Conservation (phyloP, 2,329 filamentous ascomycete genomes). For the Ophiostoma quercus region DNA sequence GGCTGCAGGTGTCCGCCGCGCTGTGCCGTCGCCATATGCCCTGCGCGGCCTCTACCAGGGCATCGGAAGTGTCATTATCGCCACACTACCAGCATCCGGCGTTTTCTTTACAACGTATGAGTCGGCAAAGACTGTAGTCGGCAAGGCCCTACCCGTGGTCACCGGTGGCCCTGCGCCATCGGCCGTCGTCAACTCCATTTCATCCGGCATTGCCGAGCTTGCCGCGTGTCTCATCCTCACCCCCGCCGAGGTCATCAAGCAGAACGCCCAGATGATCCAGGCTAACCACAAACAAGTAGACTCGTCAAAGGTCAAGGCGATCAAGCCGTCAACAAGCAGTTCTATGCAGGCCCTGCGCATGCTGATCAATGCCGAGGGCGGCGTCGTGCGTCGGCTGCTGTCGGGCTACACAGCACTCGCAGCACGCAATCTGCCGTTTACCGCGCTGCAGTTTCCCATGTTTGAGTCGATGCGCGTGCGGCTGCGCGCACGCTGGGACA, state of each 20-base stretch:
- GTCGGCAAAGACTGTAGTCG: constrained; percentile 61
- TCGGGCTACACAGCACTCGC: constrained; percentile 75
- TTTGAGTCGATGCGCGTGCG: constrained; percentile 65
- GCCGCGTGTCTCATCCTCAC: constrained; percentile 83
- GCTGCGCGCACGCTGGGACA: constrained; percentile 41
- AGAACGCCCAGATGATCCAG: constrained; percentile 81
- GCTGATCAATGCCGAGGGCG: constrained; percentile 43
- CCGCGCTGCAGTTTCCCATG: constrained; percentile 80
- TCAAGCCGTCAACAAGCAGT: constrained; percentile 31
- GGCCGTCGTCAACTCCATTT: constrained; percentile 62
- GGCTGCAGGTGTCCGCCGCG: neutral
- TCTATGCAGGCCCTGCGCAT: constrained; percentile 48
- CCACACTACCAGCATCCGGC: constrained; percentile 83
- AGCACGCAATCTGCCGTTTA: constrained; percentile 79
- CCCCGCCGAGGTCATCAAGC: constrained; percentile 85
- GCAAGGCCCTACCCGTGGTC: constrained; percentile 39
- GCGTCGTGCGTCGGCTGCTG: constrained; percentile 54
- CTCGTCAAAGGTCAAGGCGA: constrained; percentile 28
- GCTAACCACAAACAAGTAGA: constrained; percentile 19
- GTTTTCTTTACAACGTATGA: constrained; percentile 91
- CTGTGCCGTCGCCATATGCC: constrained; percentile 39
- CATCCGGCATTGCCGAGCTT: constrained; percentile 72
- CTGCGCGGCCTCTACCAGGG: constrained; percentile 81
- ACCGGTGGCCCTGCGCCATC: constrained; percentile 43
- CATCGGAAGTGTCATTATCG: constrained; percentile 75